These are phyloP conservation scores for Breynia disticha DNA, from an alignment of 441 rosid genomes.

Conservation along the genomic window DNA sequence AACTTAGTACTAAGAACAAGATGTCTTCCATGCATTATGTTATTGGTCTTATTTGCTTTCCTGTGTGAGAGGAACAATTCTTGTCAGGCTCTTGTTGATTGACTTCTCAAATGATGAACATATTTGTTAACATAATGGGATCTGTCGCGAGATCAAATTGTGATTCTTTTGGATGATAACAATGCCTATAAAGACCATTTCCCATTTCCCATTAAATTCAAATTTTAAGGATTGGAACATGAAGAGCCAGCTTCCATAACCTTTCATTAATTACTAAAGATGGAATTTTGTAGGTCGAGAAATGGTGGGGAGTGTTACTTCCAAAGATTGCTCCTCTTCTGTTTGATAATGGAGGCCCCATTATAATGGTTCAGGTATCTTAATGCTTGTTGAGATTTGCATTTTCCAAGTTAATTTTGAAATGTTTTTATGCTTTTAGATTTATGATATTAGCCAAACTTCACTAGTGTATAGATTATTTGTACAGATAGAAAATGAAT, in stretches of 20 bases:
- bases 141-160: too few species aligned
- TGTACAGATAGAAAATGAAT: constrained; percentile 91
- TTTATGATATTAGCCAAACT: constrained; percentile 3
- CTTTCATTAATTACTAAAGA: constrained; percentile 3
- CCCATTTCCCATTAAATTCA: not conserved
- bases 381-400: not conserved
- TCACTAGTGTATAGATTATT: constrained; percentile 7
- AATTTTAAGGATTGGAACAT: not conserved
- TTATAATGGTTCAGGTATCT: constrained; percentile 90
- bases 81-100: too few species aligned
- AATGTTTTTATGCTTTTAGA: constrained; percentile 6
- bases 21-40: too few species aligned
- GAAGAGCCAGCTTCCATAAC: not conserved
- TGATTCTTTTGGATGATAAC: too few species aligned
- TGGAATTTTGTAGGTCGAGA: constrained; percentile 51
- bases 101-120: too few species aligned
- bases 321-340: constrained; percentile 64
- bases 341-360: constrained; percentile 77
- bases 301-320: constrained; percentile 80
- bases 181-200: too few species aligned
- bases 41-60: too few species aligned
- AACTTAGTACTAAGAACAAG: too few species aligned
- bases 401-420: not conserved
- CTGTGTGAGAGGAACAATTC: too few species aligned
- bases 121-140: too few species aligned